Base-by-base conservation (phyloP, 257 asterid genomes). In the Solanum acaule region DNA sequence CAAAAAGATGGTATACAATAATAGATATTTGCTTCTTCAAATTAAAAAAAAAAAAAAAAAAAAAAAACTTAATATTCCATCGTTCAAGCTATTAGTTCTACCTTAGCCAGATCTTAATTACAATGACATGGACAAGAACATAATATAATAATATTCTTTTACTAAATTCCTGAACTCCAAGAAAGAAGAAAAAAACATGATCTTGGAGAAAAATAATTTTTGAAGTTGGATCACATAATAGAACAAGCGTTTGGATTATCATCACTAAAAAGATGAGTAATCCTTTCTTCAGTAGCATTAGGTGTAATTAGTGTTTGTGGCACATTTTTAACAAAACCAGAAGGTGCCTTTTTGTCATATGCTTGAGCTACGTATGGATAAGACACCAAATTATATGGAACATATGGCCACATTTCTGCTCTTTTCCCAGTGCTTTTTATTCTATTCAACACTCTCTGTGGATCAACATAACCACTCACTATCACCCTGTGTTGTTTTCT, bases 381-480 rank as follows among this genome's bases (percentile, higher is more conserved):
- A 16, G 93, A 91, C 2, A 94, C 96, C 10, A 96, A 87, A 84
- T 94, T 96, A 92, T 95, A 91, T 0, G 96, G 98, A 9, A 95
- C 90, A 13, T 94, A 95, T n/a, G 99, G 99, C 98, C 98, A 96
- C 49, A 96, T 90, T 11, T 95, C 98, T 1, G 98, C 99, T 89
- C 96, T 90, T 85, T 96, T 96, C 27, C 99, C 98, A 1, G 98
- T 95, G 90, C 77, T 92, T 90, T 94, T 96, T 87, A 96, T 93
- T 73, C 93, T 94, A 87, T 93, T 92, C 29, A 95, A 87, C 40
- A 95, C 98, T 73, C 94, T 93, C 42, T 89, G 92, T 40, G 98
- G 91, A 87, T 96, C 99, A 10, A 96, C 91, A 49, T 88, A 92
- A 0, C 99, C 99, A 61, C 92, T 94, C 63, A 96, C 98, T n/a